Base-by-base conservation (phyloP, 202 grass and related monocot genomes). In the Eragrostis tef region DNA sequence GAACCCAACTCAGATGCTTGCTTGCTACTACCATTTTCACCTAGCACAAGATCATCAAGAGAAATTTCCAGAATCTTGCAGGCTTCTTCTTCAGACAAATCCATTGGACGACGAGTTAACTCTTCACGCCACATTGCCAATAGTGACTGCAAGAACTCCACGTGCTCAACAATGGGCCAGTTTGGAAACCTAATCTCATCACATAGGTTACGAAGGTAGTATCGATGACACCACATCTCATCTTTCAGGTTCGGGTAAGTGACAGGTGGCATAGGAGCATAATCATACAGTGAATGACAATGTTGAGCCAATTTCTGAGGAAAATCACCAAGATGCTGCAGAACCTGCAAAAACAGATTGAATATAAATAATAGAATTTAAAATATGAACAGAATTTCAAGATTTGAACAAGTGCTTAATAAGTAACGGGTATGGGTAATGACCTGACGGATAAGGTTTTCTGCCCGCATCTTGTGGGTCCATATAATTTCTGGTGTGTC, bases 211-310 rank as follows among this genome's bases (percentile, higher is more conserved):
- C 87, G 88, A 34, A 99, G 92, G 75, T 99, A 99, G 84, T 99
- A 99, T 54, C 96, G 86, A 74, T 99, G 93, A 79, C 96, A 99
- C 96, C 96, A 99, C 96, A 99, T 99, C 88, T 99, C 96, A 87
- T 99, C 96, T 86, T 93, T 95, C 84, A 99, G 66, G 78, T 94
- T 86, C 6, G 90, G 96, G 58, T 99, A 99, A 17, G 96, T 99
- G 80, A 99, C 93, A 66, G 96, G 96, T 89, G 96, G 96, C 85
- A 99, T 99, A 46, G 96, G 96, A 84, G 93, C 96, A 91, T 99
- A 96, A 88, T 99, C 96, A 94, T 99, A 99, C 64, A 99, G 84
- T 22, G 92, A 91, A 85, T 93, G 96, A n/a, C 93, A 99, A 71
- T 99, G 93, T 41, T 99, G 96, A 72, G 89, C 92, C 81, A 99